Evolutionary conservation across 2,329 filamentous ascomycete genomes (phyloP), one percentile per base, ranked within the genome.

Genomic region (Penicillium polonicum): DNA sequence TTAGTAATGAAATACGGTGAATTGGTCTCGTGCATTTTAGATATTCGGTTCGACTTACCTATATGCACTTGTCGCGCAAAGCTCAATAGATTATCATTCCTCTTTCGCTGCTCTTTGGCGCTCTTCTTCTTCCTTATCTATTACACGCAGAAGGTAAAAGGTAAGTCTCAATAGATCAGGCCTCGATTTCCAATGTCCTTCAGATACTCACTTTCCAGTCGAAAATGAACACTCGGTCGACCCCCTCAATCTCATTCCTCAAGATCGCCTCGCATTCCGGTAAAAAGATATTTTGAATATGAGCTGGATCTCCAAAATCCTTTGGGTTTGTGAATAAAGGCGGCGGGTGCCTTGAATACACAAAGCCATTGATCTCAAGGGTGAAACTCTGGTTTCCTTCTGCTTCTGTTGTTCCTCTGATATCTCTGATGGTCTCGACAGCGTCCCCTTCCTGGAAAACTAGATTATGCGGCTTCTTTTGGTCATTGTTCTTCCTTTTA

Each of bases 81-180:
- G 9, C 42, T 31, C 48, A 44, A 23, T n/a, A 59, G 25, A 44
- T 59, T 50, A 0, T 23, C 39, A 9, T 59, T 59, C 27, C 52
- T 52, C 21, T 15, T 27, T 44, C 57, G 35, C 43, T 42, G 48
- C 41, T 59, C 57, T n/a, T 59, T 59, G 10, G 57, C 57, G 21
- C 57, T 55, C 38, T 59, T 59, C 29, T 23, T 45, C 21, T 59
- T 59, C 7, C 57, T 48, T 13, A 59, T 50, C 57, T 59, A 42
- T 29, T 15, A 42, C 23, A 25, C 31, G n/a, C 21, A 25, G 9
- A 29, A 4, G 35, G 8, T n/a, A 4, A 17, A 38, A 38, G 35
- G 17, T 38, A n/a, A 38, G 35, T 10, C 17, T 38, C 35, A 10
- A n/a, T 38, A 38, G 35, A 38, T 38, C 35, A 38, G n/a, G 17